Evolutionary conservation across 2,329 filamentous ascomycete genomes (phyloP).

Genomic region (Epicoccum nigrum): DNA sequence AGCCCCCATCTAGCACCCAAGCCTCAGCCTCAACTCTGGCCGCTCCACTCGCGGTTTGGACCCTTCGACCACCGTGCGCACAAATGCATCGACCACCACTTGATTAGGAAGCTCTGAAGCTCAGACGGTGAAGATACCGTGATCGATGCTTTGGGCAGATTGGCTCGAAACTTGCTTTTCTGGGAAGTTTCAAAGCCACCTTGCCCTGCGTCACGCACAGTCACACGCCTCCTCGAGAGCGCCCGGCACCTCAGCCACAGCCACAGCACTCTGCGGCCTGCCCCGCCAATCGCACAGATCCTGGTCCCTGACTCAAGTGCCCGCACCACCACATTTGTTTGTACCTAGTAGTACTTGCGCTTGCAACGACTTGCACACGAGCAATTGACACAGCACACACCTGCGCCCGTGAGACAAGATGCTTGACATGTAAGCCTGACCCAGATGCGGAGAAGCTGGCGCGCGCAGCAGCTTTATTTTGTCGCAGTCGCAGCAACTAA

Average conservation of each 20-base stretch:
- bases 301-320: slow-evolving; percentile 35
- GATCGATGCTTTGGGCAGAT: slow-evolving; percentile 34
- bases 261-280: no score
- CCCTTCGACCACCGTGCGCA: slow-evolving; percentile 27
- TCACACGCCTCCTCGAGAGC: no score
- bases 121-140: slow-evolving; percentile 38
- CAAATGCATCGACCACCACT: slow-evolving; percentile 29
- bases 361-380: slow-evolving; percentile 20
- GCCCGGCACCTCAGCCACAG: slow-evolving; percentile 17
- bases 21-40: slow-evolving; percentile 2
- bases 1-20: background rate
- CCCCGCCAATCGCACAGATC: slow-evolving; percentile 29
- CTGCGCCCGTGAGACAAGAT: slow-evolving; percentile 26
- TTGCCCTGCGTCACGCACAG: background rate
- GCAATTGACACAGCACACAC: slow-evolving; percentile 18
- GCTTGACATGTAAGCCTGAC: slow-evolving; percentile 41
- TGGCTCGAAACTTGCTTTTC: slow-evolving; percentile 27
- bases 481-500: slow-evolving; percentile 15
- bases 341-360: no score
- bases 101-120: slow-evolving; percentile 45
- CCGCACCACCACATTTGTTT: slow-evolving; percentile 27
- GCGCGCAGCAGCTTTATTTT: background rate
- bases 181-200: slow-evolving; percentile 28
- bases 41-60: slow-evolving; percentile 13
- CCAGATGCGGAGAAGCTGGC: background rate